A percentile compares a stretch with the other conserved stretches of the same genome.
phyloP scores from a whole-genome alignment of 2,329 filamentous ascomycete genomes.

The Diaporthe sp. region DNA sequence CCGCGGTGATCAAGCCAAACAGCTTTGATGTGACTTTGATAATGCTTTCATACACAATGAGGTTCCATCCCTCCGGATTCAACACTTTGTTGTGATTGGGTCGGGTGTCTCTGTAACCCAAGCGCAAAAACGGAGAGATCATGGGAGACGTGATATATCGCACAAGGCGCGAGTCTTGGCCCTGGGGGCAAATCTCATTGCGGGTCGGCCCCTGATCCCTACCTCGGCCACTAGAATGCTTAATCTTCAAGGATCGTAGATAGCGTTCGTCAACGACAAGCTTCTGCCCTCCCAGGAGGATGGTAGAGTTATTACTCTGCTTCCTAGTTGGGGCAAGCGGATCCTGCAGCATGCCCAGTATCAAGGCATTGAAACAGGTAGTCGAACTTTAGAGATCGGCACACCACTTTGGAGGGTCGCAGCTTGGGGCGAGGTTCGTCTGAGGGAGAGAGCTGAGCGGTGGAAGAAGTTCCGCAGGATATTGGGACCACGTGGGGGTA shows the following conservation, averaged over 20 bases:
- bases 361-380: slow-evolving; percentile 22
- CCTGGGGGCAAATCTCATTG: background rate
- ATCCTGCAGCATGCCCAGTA: background rate
- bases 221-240: slow-evolving; percentile 26
- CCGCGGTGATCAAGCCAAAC: no score
- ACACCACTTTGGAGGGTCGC: background rate
- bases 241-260: slow-evolving; percentile 18
- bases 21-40: background rate
- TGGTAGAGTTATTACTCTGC: slow-evolving; percentile 4
- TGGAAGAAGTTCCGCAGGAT: slow-evolving; percentile 21
- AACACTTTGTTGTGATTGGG: background rate
- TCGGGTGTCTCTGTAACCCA: background rate
- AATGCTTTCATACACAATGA: background rate
- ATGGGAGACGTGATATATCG: background rate
- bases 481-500: slow-evolving; percentile 17
- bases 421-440: background rate
- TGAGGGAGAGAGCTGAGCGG: slow-evolving; percentile 24
- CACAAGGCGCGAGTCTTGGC: background rate
- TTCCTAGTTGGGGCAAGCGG: slow-evolving; percentile 19
- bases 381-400: slow-evolving; percentile 12
- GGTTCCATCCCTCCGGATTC: background rate
- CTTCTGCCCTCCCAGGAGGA: slow-evolving; percentile 22
- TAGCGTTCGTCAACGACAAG: slow-evolving; percentile 14
- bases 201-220: slow-evolving; percentile 17
- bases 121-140: background rate